Evolutionary conservation across 805 yeast genomes (phyloP).

Genomic region (Pichia californica): DNA sequence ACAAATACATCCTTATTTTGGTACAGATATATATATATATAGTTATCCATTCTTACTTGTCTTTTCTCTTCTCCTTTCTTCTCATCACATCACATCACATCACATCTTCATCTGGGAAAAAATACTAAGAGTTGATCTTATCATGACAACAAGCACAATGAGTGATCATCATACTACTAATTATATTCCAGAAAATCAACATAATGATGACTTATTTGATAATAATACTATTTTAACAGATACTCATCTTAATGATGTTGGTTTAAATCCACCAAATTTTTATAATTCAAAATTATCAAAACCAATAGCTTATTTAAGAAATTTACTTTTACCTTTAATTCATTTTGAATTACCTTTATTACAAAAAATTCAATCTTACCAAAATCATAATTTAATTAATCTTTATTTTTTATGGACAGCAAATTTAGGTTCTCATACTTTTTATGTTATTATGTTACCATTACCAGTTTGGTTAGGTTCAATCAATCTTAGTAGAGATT

Average conservation of each 20-base stretch:
- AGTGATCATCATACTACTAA: too few species aligned
- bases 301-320: constrained; percentile 48
- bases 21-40: too few species aligned
- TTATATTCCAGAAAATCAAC: too few species aligned
- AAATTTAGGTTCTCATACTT: constrained; percentile 86
- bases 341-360: constrained; percentile 59
- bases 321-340: constrained; percentile 46
- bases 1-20: too few species aligned
- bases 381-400: constrained; percentile 54
- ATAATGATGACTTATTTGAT: too few species aligned
- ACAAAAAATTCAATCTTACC: constrained; percentile 46
- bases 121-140: too few species aligned
- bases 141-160: too few species aligned
- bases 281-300: constrained; percentile 56
- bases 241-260: constrained; percentile 52
- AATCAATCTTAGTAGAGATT: constrained; percentile 50
- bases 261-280: constrained; percentile 60
- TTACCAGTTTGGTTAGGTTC: constrained; percentile 77
- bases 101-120: too few species aligned
- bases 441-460: constrained; percentile 86
- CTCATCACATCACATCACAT: too few species aligned
- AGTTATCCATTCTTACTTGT: too few species aligned
- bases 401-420: constrained; percentile 82
- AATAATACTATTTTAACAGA: constrained; percentile 10
- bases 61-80: too few species aligned